phyloP scores from a whole-genome alignment of 331 rosid genomes.

The Cydonia oblonga region DNA sequence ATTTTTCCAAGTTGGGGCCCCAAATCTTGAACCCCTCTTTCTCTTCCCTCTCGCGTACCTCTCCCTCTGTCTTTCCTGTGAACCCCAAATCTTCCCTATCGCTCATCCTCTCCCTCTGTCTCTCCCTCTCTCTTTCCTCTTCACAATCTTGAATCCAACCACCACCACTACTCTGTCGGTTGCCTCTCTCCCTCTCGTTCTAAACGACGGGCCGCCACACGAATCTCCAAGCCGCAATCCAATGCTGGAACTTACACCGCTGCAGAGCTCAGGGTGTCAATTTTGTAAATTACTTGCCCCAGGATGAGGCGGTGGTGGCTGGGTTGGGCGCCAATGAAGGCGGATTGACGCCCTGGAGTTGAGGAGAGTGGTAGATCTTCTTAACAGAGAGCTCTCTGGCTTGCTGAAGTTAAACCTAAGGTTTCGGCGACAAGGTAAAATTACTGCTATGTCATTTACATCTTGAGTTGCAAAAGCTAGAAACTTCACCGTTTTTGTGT shows the following conservation, averaged over 20 bases:
- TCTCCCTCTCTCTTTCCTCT: too few species aligned
- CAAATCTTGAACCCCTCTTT: too few species aligned
- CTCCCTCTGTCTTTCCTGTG: too few species aligned
- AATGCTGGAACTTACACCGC: constrained; percentile 11
- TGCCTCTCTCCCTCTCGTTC: constrained; percentile 45
- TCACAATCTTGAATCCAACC: too few species aligned
- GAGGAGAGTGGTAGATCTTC: constrained; percentile 82
- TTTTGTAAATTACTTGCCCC: constrained; percentile 82
- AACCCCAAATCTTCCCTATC: too few species aligned
- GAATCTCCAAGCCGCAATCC: constrained; percentile 14
- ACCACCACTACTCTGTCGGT: too few species aligned
- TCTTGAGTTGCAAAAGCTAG: neutral
- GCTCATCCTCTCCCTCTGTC: too few species aligned
- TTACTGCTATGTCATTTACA: neutral
- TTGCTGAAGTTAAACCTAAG: constrained; percentile 68
- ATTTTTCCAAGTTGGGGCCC: too few species aligned
- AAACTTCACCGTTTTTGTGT: neutral
- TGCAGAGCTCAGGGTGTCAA: constrained; percentile 29
- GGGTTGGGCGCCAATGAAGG: constrained; percentile 83
- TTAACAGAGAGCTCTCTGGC: constrained; percentile 63
- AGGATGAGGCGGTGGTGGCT: constrained; percentile 84
- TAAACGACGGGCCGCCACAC: neutral
- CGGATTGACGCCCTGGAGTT: constrained; percentile 77
- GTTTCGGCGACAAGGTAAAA: constrained; percentile 77
- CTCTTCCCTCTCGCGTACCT: too few species aligned